Conservation (phyloP, 306 rosid species). For the Cucurbita ficifolia region DNA sequence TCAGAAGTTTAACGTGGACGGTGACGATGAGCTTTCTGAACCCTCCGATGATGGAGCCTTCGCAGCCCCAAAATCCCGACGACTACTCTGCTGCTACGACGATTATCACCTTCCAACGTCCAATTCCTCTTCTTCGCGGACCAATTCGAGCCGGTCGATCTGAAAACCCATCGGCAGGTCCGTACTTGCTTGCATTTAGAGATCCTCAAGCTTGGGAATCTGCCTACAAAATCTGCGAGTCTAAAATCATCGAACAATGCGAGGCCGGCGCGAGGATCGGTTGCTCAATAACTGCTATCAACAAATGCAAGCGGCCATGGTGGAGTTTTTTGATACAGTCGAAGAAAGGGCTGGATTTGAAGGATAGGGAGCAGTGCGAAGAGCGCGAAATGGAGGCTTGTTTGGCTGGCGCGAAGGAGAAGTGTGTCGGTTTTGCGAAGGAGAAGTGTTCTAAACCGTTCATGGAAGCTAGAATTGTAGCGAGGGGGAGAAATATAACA, state of each 20-base stretch:
- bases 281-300: slow-evolving; percentile 31
- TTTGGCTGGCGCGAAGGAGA: slow-evolving; percentile 26
- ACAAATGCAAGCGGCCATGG: slow-evolving; percentile 60
- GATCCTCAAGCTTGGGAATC: slow-evolving; percentile 54
- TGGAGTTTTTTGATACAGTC: slow-evolving; percentile 39
- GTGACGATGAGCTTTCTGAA: not conserved
- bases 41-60: slow-evolving; percentile 14
- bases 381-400: slow-evolving; percentile 37
- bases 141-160: slow-evolving; percentile 31
- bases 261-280: slow-evolving; percentile 58
- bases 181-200: slow-evolving; percentile 48
- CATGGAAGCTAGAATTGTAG: slow-evolving; percentile 46
- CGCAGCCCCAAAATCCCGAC: slow-evolving; percentile 14
- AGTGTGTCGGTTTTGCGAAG: slow-evolving; percentile 36
- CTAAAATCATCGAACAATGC: slow-evolving; percentile 48
- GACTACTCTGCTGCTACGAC: slow-evolving; percentile 46
- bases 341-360: slow-evolving; percentile 28
- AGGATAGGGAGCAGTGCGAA: slow-evolving; percentile 52
- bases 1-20: not conserved
- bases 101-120: slow-evolving; percentile 32
- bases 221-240: slow-evolving; percentile 39
- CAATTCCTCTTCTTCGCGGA: slow-evolving; percentile 49
- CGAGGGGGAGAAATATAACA: slow-evolving; percentile 12
- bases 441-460: slow-evolving; percentile 54
- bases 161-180: slow-evolving; percentile 29